phyloP scores from a whole-genome alignment of 2,329 filamentous ascomycete species.

The Paecilomyces fulvus region DNA sequence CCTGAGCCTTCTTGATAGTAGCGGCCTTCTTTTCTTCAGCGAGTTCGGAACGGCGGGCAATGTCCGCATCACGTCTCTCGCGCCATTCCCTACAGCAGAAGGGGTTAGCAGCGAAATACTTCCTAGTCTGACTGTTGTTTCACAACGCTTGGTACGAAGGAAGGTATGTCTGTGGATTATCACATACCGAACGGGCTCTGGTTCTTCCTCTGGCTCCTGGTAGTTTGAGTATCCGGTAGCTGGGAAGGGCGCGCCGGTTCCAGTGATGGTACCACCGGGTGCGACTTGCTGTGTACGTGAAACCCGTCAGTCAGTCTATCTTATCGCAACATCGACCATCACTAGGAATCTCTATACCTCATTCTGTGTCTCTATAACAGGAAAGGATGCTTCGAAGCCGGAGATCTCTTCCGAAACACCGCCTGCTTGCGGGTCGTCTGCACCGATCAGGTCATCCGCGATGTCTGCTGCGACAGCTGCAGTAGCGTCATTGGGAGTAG shows the following conservation, averaged over 20 bases:
- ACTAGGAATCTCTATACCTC: conserved; percentile 44
- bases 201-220: conserved; percentile 65
- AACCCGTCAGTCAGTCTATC: conserved; percentile 9
- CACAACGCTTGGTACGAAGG: not conserved
- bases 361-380: conserved; percentile 66
- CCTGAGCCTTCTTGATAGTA: conserved; percentile 79
- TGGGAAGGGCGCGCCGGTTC: conserved; percentile 51
- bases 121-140: not conserved
- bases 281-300: conserved; percentile 52
- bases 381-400: conserved; percentile 83
- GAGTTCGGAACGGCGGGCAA: conserved; percentile 75
- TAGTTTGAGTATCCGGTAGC: conserved; percentile 43
- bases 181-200: conserved; percentile 65
- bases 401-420: conserved; percentile 39
- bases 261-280: conserved; percentile 72
- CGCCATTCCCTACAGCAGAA: conserved; percentile 63
- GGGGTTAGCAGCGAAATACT: not conserved
- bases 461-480: conserved; percentile 54
- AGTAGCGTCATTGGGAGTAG: conserved; percentile 59
- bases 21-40: conserved; percentile 74
- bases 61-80: conserved; percentile 73
- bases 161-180: not conserved
- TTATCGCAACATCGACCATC: not conserved
- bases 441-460: conserved; percentile 61
- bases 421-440: conserved; percentile 23